phyloP scores from a whole-genome alignment of 148 eudicot genomes.

The Spergularia bocconei region DNA sequence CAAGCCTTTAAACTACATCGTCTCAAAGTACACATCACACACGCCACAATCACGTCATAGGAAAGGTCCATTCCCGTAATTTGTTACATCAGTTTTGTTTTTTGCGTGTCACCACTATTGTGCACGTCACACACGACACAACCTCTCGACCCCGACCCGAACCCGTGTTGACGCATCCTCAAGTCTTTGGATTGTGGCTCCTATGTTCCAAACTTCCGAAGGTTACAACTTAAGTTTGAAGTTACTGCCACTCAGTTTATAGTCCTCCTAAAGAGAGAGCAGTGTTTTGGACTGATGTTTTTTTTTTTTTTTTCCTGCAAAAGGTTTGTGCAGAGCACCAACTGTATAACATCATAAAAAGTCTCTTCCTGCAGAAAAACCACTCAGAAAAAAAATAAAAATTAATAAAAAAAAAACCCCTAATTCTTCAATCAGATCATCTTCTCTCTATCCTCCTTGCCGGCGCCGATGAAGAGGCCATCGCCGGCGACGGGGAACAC shows the following conservation, averaged over 20 bases:
- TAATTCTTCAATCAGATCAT: background rate
- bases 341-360: background rate
- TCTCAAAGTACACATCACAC: too few species aligned
- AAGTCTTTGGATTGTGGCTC: too few species aligned
- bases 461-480: slow-evolving; percentile 26
- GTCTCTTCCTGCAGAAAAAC: background rate
- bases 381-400: background rate
- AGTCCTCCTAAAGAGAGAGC: background rate
- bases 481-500: slow-evolving; percentile 13
- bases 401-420: slow-evolving; percentile 22
- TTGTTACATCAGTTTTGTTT: too few species aligned
- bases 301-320: background rate
- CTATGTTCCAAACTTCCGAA: too few species aligned
- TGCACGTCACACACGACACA: too few species aligned
- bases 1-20: too few species aligned
- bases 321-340: background rate
- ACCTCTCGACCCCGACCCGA: too few species aligned
- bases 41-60: too few species aligned
- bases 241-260: background rate
- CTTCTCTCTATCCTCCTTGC: background rate
- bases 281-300: background rate
- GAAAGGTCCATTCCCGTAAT: too few species aligned
- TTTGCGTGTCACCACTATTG: too few species aligned
- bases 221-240: background rate
- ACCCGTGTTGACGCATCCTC: too few species aligned